Percentiles rank a stretch among this genome's conserved stretches.
phyloP scores from a whole-genome alignment of 306 rosid species.

The Notholithocarpus densiflorus region DNA sequence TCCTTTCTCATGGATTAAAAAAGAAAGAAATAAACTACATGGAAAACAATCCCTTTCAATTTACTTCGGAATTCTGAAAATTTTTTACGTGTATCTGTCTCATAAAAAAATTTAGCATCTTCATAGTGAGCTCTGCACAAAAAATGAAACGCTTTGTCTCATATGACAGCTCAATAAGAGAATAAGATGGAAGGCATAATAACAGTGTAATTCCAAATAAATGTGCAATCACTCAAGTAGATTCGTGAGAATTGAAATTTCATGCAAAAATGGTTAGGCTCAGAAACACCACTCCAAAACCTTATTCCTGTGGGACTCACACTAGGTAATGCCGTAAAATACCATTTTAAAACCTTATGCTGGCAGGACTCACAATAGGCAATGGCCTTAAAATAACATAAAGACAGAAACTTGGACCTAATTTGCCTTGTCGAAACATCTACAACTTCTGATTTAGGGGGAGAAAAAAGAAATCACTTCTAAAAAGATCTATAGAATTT shows the following conservation, averaged over 20 bases:
- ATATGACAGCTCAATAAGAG: conserved; percentile 11
- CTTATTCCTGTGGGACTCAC: neutral
- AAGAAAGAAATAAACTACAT: conserved; percentile 50
- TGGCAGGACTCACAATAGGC: neutral
- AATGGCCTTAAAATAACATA: neutral
- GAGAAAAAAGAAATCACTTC: neutral
- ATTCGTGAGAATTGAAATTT: conserved; percentile 2
- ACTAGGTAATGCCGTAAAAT: neutral
- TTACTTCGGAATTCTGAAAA: conserved; percentile 71
- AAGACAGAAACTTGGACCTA: neutral
- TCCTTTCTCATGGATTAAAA: neutral
- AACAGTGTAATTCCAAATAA: neutral
- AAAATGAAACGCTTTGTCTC: conserved; percentile 3
- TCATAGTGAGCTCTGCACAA: conserved; percentile 88
- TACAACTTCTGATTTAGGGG: neutral
- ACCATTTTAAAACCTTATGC: neutral
- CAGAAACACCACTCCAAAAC: neutral
- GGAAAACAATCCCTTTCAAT: conserved; percentile 81
- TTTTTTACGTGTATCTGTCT: conserved; percentile 64
- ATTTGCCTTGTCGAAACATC: neutral
- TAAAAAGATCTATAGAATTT: no score
- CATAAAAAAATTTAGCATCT: conserved; percentile 96
- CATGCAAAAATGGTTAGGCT: neutral
- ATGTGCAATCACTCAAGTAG: neutral
- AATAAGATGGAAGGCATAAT: conserved; percentile 1